Evolutionary conservation across 768 basidiomycete genomes (phyloP).

Genomic region (Boletus rubescentipes): DNA sequence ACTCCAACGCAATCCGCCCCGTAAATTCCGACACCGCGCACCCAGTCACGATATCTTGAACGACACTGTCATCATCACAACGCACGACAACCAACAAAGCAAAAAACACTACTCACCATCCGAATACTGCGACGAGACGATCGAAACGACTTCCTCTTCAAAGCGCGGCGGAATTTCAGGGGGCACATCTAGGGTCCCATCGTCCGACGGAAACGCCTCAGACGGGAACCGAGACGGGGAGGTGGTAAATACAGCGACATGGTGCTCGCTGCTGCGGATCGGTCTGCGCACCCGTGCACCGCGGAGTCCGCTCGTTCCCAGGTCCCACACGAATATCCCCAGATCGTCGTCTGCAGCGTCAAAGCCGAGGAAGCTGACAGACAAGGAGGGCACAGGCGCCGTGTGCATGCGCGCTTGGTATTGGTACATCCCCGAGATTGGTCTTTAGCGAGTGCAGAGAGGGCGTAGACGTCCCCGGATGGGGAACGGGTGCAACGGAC

Average conservation of each 20-base stretch:
- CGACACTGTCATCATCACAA: not conserved
- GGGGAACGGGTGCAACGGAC: slow-evolving; percentile 28
- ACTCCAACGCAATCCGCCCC: slow-evolving; percentile 44
- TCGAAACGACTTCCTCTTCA: not conserved
- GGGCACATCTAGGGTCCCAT: not conserved
- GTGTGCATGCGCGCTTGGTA: slow-evolving; percentile 30
- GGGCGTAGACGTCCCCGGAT: slow-evolving; percentile 34
- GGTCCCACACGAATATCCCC: not conserved
- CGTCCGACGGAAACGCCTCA: too few relatives aligned
- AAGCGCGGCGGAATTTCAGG: not conserved
- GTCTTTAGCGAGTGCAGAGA: slow-evolving; percentile 41
- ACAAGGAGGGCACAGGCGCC: not conserved
- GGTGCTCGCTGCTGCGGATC: not conserved
- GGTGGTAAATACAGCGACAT: not conserved
- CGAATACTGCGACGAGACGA: not conserved
- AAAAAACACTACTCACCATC: not conserved
- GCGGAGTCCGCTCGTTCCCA: not conserved
- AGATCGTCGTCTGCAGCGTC: not conserved
- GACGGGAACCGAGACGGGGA: not conserved
- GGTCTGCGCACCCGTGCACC: not conserved
- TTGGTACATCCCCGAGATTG: slow-evolving; percentile 44
- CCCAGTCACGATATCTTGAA: slow-evolving; percentile 14
- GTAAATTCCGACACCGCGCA: slow-evolving; percentile 46
- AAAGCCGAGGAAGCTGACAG: not conserved
- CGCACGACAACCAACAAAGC: too few relatives aligned